These are phyloP conservation scores for Ambrosiella xylebori DNA, from an alignment of 2,329 filamentous ascomycete genomes.

Conservation along the genomic window DNA sequence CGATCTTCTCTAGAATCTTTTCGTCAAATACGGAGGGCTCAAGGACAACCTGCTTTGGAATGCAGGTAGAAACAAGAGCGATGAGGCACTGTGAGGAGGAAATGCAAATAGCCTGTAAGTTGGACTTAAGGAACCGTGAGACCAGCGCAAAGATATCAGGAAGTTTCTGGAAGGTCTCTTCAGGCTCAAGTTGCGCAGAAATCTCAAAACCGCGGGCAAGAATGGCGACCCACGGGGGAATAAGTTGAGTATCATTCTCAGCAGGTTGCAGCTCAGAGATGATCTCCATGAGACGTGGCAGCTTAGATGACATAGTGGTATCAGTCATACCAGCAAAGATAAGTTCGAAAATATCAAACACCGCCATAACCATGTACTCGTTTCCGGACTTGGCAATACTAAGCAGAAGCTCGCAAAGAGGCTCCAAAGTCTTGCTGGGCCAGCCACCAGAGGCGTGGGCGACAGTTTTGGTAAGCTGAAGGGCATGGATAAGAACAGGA, in stretches of 20 bases:
- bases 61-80: slow-evolving; percentile 79
- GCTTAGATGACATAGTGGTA: slow-evolving; percentile 72
- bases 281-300: slow-evolving; percentile 75
- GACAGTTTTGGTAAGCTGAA: slow-evolving; percentile 83
- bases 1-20: slow-evolving; percentile 68
- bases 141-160: slow-evolving; percentile 72
- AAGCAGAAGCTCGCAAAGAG: slow-evolving; percentile 74
- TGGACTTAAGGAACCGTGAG: slow-evolving; percentile 64
- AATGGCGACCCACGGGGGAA: slow-evolving; percentile 93
- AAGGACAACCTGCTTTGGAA: slow-evolving; percentile 66
- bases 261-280: slow-evolving; percentile 84
- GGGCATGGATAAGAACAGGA: slow-evolving; percentile 72
- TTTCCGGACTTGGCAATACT: slow-evolving; percentile 80
- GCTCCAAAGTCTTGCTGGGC: slow-evolving; percentile 91
- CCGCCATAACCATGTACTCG: slow-evolving; percentile 89
- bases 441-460: slow-evolving; percentile 78
- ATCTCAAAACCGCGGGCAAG: slow-evolving; percentile 89
- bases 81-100: slow-evolving; percentile 91
- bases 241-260: slow-evolving; percentile 80
- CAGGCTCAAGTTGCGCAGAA: slow-evolving; percentile 68
- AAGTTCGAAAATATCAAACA: slow-evolving; percentile 93
- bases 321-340: slow-evolving; percentile 89
- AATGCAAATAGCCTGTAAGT: slow-evolving; percentile 81
- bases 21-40: slow-evolving; percentile 88
- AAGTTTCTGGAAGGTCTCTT: slow-evolving; percentile 82